phyloP scores from a whole-genome alignment of 306 rosid species.

The Vigna reflexopilosa region DNA sequence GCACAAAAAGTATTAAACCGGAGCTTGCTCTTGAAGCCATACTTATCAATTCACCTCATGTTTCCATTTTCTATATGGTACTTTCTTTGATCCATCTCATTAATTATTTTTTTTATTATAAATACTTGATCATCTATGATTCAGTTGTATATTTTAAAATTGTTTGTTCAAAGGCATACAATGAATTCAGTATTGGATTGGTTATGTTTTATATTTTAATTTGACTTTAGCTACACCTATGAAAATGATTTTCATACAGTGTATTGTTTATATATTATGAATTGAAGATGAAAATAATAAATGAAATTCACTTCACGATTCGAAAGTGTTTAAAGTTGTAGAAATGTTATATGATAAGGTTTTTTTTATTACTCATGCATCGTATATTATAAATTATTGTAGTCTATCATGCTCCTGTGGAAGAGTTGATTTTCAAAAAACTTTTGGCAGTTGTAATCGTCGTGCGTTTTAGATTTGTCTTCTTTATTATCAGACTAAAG shows the following conservation, averaged over 20 bases:
- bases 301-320: conserved; percentile 4
- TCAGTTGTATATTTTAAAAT: background rate
- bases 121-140: background rate
- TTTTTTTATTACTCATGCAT: background rate
- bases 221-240: conserved; percentile 32
- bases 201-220: conserved; percentile 3
- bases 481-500: conserved; percentile 6
- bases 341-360: conserved; percentile 5
- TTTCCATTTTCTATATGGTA: conserved; percentile 65
- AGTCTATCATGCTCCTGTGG: conserved; percentile 12
- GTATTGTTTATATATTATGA: conserved; percentile 7
- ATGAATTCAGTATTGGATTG: background rate
- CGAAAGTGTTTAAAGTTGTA: background rate
- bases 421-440: conserved; percentile 31
- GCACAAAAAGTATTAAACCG: conserved; percentile 45
- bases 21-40: conserved; percentile 70
- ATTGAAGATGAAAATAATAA: background rate
- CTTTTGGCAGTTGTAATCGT: background rate
- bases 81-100: conserved; percentile 35
- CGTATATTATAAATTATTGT: conserved; percentile 21
- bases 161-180: conserved; percentile 23
- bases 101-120: conserved; percentile 17
- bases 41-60: conserved; percentile 73
- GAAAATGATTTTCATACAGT: conserved; percentile 13
- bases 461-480: conserved; percentile 17